These are phyloP conservation scores for Hypomyces perniciosus DNA, from an alignment of 2,329 filamentous ascomycete genomes.

Conservation along the genomic window DNA sequence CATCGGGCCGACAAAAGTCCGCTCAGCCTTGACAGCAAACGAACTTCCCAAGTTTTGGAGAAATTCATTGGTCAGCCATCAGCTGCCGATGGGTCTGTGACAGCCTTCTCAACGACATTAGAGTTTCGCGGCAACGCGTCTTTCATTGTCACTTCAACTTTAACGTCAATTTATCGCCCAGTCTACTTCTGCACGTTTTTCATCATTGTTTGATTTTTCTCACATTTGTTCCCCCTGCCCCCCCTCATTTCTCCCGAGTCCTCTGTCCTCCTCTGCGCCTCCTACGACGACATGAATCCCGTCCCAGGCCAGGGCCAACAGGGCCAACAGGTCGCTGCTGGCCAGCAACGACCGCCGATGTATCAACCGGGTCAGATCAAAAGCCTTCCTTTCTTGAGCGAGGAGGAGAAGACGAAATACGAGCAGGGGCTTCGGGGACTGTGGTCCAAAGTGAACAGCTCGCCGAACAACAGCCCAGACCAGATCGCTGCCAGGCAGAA, in stretches of 20 bases:
- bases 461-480: slow-evolving; percentile 40
- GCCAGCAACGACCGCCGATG: slow-evolving; percentile 32
- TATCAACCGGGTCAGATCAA: slow-evolving; percentile 49
- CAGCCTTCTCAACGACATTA: slow-evolving; percentile 4
- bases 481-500: slow-evolving; percentile 50
- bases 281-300: slow-evolving; percentile 19
- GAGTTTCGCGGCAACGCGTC: slow-evolving; percentile 7
- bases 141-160: background rate
- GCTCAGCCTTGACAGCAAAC: background rate
- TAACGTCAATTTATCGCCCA: background rate
- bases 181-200: background rate
- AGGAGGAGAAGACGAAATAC: slow-evolving; percentile 54
- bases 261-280: background rate
- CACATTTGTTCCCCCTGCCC: too few relatives aligned
- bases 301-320: slow-evolving; percentile 21
- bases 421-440: slow-evolving; percentile 49
- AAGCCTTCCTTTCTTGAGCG: slow-evolving; percentile 42
- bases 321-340: slow-evolving; percentile 20
- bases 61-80: slow-evolving; percentile 4
- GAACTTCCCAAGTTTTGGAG: background rate
- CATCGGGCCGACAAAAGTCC: slow-evolving; percentile 1
- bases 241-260: background rate
- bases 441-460: slow-evolving; percentile 47
- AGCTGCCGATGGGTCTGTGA: background rate
- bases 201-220: background rate